Evolutionary conservation across 768 basidiomycete species (phyloP).

Genomic region (Kwoniella heveanensis): DNA sequence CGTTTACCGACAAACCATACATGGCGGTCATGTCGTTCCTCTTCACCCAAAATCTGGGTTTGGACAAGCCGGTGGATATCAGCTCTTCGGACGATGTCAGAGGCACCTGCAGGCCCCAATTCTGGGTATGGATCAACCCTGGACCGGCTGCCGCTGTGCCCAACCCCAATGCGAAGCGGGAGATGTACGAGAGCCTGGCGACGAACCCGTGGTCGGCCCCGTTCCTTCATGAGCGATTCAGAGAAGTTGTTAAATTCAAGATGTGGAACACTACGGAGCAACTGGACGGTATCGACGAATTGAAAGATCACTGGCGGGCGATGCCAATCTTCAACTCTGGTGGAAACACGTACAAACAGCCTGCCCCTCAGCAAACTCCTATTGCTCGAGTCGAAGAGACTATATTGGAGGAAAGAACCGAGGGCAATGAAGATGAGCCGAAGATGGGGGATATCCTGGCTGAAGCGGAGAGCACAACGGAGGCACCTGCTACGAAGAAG

Average conservation of each 20-base stretch:
- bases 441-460: conserved; percentile 38
- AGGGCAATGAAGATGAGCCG: conserved; percentile 2
- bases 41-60: conserved; percentile 89
- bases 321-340: conserved; percentile 76
- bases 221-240: conserved; percentile 89
- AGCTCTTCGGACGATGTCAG: conserved; percentile 58
- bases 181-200: conserved; percentile 80
- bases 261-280: conserved; percentile 99
- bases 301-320: conserved; percentile 85
- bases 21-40: conserved; percentile 90
- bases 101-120: conserved; percentile 76
- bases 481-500: conserved; percentile 34
- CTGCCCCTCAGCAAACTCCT: conserved; percentile 29
- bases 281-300: conserved; percentile 83
- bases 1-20: conserved; percentile 98
- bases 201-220: conserved; percentile 91
- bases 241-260: conserved; percentile 89
- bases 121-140: conserved; percentile 99
- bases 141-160: conserved; percentile 90
- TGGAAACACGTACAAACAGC: conserved; percentile 51
- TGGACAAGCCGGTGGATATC: conserved; percentile 63
- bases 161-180: conserved; percentile 73
- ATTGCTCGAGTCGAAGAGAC: conserved; percentile 18
- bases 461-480: conserved; percentile 34
- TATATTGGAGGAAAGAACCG: conserved; percentile 14